Evolutionary conservation across 192 early-diverging fungal genomes (phyloP), one percentile per base, ranked within the genome.

Genomic region (Martensiomyces pterosporus): DNA sequence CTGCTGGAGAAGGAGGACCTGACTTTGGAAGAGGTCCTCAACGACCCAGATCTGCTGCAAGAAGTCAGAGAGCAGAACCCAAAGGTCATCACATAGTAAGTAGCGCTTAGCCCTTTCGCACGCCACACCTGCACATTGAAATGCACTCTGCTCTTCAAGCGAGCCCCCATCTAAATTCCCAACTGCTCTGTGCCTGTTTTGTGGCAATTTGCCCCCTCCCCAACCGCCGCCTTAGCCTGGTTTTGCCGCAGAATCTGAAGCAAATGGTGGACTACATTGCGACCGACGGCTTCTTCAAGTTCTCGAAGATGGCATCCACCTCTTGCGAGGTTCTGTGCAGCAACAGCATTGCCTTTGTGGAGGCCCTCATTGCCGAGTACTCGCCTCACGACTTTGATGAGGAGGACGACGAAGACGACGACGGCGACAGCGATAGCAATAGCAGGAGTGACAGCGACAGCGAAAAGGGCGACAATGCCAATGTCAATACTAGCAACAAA

Each of bases 31-130:
- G 94, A 97, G 54, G 66, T 97, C 17, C 77, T 99, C 34, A 86
- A 93, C 60, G 92, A 97, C 50, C 84, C 90, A 52, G 93, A 92
- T 73, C 76, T 99, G 45, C 72, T 96, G 42, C 93, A 97, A 73
- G 93, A 99, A 81, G 84, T 88, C 60, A 94, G 95, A 64, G 80
- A 83, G 32, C 88, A 94, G 40, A 95, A 93, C 71, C 77, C 86
- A 32, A 92, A 89, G 68, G 81, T 99, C 15, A 76, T 99, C 43
- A 83, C 92, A 39, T 81, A 84, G 61, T 64, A 62, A 67, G 71
- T 55, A 26, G 22, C 19, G n/a, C 18, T 54, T 9, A 46, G 35
- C 17, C 24, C 48, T 24, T 17, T 15, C 27, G 12, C 21, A 9
- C 10, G 16, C 39, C 39, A 22, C 40, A 10, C 16, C 32, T 9